Evolutionary conservation across 2,329 filamentous ascomycete genomes (phyloP).

Genomic region (Fusarium algeriense): DNA sequence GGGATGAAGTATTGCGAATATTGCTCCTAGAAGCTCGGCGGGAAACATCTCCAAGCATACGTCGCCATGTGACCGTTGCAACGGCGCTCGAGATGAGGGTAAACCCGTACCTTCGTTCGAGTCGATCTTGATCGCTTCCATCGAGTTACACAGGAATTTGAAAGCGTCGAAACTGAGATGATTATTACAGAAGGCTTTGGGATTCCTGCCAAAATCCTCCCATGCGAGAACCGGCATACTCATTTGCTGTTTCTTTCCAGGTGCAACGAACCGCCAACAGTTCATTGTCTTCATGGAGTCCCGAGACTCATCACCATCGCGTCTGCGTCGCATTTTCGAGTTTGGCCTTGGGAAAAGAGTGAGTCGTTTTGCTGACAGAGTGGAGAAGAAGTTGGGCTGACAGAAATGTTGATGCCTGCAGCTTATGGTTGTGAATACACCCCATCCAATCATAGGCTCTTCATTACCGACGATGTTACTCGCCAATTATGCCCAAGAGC

Average conservation of each 20-base stretch:
- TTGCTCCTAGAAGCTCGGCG: neutral
- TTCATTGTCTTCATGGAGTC: neutral
- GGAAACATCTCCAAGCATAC: neutral
- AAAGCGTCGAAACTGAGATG: conserved; percentile 19
- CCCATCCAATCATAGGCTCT: neutral
- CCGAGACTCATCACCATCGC: neutral
- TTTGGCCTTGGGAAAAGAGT: neutral
- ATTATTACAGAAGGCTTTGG: neutral
- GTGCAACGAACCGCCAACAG: conserved; percentile 10
- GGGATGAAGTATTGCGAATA: neutral
- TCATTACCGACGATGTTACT: neutral
- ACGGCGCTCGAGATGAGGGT: rapidly evolving
- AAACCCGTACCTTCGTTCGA: neutral
- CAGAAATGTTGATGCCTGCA: neutral
- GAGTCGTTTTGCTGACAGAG: neutral
- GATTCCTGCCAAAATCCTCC: neutral
- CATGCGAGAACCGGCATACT: neutral
- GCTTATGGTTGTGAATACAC: neutral
- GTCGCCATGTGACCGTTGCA: neutral
- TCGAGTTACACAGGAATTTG: conserved; percentile 4
- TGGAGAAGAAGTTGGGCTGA: neutral
- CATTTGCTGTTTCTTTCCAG: neutral
- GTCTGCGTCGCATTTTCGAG: neutral
- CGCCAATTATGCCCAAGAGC: too few species aligned
- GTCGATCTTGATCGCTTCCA: neutral